Evolutionary conservation across 1,284 basidiomycete species (phyloP), one percentile per base, ranked within the genome.

Genomic region (Cryptococcus sp.): DNA sequence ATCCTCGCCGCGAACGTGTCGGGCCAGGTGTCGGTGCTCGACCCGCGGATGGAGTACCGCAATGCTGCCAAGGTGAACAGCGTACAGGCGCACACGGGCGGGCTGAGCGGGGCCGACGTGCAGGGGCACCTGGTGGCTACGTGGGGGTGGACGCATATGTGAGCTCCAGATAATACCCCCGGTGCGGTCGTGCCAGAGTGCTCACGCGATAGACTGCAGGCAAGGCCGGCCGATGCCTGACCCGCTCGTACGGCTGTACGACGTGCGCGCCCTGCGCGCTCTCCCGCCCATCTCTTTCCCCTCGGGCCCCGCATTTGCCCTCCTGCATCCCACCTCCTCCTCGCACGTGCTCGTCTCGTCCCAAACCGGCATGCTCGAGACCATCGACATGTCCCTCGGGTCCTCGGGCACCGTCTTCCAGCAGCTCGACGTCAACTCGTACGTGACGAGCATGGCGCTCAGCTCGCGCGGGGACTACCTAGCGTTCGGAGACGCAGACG

Each of bases 231-330:
- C 94, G 1, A 83, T 89, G 50, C 88, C 91, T 0, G 95, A 98
- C 73, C 89, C 92, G 1, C 80, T 96, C 24, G 89, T 98, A 64
- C 95, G 96, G 76, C 82, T 97, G 11, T 96, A 90, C 71, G 95
- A 98, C 73, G 72, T 92, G 24, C 86, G 95, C 33, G 88, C 83
- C 42, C 83, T 97, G 79, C 85, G 87, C 37, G 2, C 82, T 88
- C 28, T 85, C 86, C 69, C 73, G 0, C 91, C 93, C 0, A 83
- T 98, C 37, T 86, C 90, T 1, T 98, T 98, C 71, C 85, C 91
- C 2, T 84, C 87, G 35, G 89, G 90, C 0, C 93, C 95, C 0
- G 85, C 91, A 0, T 91, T 94, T 69, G 87, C 96, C 61, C 85
- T 88, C 54, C 77, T 89, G 38, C 82, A 97, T 44, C 92, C 95